Evolutionary conservation across 1,284 basidiomycete species (phyloP), one percentile per base, ranked within the genome.

Genomic region (Marasmius sp.): DNA sequence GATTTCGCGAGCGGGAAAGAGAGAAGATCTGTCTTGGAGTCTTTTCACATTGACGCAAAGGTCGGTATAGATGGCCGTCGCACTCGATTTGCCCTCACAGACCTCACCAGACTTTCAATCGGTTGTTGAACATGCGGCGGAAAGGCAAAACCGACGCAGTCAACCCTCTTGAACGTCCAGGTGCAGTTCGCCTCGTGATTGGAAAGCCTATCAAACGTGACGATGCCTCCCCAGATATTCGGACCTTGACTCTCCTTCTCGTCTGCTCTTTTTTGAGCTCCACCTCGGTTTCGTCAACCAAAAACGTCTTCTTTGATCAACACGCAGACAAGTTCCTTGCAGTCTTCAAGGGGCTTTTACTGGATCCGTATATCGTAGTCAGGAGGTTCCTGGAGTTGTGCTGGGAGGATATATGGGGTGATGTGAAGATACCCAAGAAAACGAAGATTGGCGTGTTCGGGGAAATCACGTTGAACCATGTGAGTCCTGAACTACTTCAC

Each of bases 21-120:
- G 63, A 80, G 82, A 55, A 87, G 83, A 65, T 66, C 75, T 0
- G 75, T 91, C 0, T 72, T 87, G 34, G 91, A 92, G 58, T 75
- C 76, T 0, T 89, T 92, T 70, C 81, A 84, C 6, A 94, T 92
- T 92, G 90, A 91, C 58, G 78, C 81, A 38, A 93, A 92, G 79
- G 91, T 88, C 61, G 6, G 64, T 68, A 57, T 48, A 7, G 58
- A 11, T 59, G 16, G n/a, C 34, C 34, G 38, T 27, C 20, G 10
- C 27, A 37, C 34, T 20, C 18, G n/a, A 34, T 5, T 10, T 27
- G 10, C 50, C 0, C 27, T 5, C 0, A 53, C 53, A 27, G 48
- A 62, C 34, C 33, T 33, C 22, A 16, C 51, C 64, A 93, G 91
- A 80, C 82, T 33, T 74, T 92, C 5, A 81, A 84, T 0, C 91